Evolutionary conservation across 1,284 basidiomycete genomes (phyloP), one percentile per base, ranked within the genome.

Genomic region (Xerocomus alliaceus): DNA sequence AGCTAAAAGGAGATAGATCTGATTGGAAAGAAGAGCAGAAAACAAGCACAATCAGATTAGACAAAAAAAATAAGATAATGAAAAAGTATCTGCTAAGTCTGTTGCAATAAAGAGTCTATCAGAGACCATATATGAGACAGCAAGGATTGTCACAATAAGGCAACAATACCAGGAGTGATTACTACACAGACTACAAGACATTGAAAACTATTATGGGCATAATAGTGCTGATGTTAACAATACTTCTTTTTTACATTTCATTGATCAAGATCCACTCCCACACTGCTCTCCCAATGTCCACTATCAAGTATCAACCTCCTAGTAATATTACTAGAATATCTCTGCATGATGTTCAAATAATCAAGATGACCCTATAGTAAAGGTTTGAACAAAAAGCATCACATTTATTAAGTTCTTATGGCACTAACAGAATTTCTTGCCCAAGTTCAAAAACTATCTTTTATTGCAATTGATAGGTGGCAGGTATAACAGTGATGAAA

Each of bases 381-480:
- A n/a, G n/a, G n/a, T n/a, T n/a, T n/a, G n/a, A n/a, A n/a, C n/a
- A n/a, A n/a, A n/a, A n/a, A n/a, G n/a, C n/a, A n/a, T n/a, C n/a
- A n/a, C n/a, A n/a, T n/a, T n/a, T n/a, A n/a, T n/a, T n/a, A n/a
- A n/a, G n/a, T n/a, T n/a, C n/a, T n/a, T n/a, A n/a, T n/a, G n/a
- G n/a, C n/a, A n/a, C n/a, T n/a, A n/a, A 17, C 13, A 63, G 67
- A 26, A 66, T 45, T 79, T 78, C 54, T 15, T 74, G 1, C 62
- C 57, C 0, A 69, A 70, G 20, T 66, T 79, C 0, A 68, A 77
- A 56, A 68, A 71, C 34, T 76, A 79, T 49, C 44, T 79, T 0
- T 63, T 79, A 0, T 66, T 50, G 1, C 56, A 68, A 1, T 56
- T 78, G 15, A 52, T 66, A 6, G 60, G 56, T 9, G 61, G 54